Evolutionary conservation across 805 yeast species (phyloP).

Genomic region (Kazachstania africana): DNA sequence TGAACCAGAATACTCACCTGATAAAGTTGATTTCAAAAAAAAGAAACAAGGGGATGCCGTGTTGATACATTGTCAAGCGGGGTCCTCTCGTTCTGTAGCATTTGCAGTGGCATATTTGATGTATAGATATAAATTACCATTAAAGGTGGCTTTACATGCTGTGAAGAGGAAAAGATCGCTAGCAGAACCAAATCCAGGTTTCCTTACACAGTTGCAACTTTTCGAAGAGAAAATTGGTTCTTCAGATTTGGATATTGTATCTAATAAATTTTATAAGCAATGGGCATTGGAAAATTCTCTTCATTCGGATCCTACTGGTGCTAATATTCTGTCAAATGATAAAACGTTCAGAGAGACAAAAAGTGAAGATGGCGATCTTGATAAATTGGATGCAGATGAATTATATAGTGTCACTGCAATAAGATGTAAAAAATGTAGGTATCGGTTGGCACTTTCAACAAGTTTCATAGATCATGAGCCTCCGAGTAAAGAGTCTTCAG

Average conservation of each 20-base stretch:
- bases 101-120: constrained; percentile 81
- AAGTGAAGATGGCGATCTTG: constrained; percentile 16
- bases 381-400: constrained; percentile 19
- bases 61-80: constrained; percentile 77
- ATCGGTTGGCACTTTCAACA: constrained; percentile 48
- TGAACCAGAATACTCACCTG: constrained; percentile 23
- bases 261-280: constrained; percentile 30
- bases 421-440: constrained; percentile 78
- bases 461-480: constrained; percentile 55
- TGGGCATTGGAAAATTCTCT: constrained; percentile 30
- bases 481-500: constrained; percentile 54
- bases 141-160: constrained; percentile 60
- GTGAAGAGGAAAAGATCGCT: constrained; percentile 51
- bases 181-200: constrained; percentile 64
- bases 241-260: constrained; percentile 11
- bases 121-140: constrained; percentile 52
- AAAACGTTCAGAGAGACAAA: constrained; percentile 23
- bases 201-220: constrained; percentile 57
- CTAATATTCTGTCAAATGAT: constrained; percentile 19
- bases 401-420: constrained; percentile 28
- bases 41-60: constrained; percentile 35
- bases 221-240: constrained; percentile 37
- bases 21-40: constrained; percentile 19
- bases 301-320: constrained; percentile 33
- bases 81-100: constrained; percentile 83